Percentiles rank a stretch among this genome's conserved stretches.
Conservation (phyloP, 2,329 filamentous ascomycete genomes). For the Cytospora piceae region DNA sequence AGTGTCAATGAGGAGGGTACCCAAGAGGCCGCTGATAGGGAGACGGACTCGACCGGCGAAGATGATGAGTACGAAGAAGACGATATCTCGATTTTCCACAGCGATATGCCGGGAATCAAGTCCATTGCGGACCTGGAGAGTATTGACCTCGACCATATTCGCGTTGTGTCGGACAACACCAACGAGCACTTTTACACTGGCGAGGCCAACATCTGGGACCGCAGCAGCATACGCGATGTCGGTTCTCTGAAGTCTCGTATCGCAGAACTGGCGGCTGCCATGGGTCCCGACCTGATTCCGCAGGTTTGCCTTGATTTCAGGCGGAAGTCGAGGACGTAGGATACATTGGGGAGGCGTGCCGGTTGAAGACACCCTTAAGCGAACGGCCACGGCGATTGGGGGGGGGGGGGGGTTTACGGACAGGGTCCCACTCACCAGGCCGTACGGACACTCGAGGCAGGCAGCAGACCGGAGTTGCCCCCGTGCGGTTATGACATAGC, state of each 20-base stretch:
- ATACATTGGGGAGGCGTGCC: neutral
- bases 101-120: conserved; percentile 70
- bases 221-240: conserved; percentile 52
- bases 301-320: conserved; percentile 63
- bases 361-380: neutral
- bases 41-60: conserved; percentile 25
- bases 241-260: conserved; percentile 63
- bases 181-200: conserved; percentile 47
- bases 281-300: conserved; percentile 63
- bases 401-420: too few relatives aligned
- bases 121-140: conserved; percentile 54
- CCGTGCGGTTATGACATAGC: neutral
- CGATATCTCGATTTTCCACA: conserved; percentile 54
- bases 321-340: conserved; percentile 2
- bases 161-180: conserved; percentile 51
- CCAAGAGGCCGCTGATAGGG: conserved; percentile 18
- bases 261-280: conserved; percentile 67
- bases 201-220: conserved; percentile 64
- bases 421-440: neutral
- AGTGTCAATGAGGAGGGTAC: conserved; percentile 31
- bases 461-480: neutral
- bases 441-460: neutral
- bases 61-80: conserved; percentile 34
- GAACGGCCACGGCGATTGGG: neutral
- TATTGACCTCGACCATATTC: conserved; percentile 63